These are phyloP conservation scores for Casaregolazyma suthepensis DNA, from an alignment of 1,139 yeast species.

Conservation along the genomic window DNA sequence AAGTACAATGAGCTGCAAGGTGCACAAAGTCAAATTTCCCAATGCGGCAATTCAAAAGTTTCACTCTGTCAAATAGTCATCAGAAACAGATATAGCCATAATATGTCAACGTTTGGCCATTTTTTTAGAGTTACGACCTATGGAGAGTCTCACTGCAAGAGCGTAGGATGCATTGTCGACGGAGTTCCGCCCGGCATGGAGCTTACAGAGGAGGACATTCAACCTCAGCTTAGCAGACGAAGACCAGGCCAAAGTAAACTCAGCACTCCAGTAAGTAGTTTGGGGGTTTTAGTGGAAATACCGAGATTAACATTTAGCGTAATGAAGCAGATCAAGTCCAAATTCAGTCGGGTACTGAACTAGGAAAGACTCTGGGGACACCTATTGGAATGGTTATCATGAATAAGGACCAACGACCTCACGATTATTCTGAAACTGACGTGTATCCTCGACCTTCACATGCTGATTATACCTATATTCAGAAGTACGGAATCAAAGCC, in stretches of 20 bases:
- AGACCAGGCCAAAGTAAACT: constrained; percentile 95
- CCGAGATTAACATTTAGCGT: constrained; percentile 32
- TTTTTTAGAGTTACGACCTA: constrained; percentile 70
- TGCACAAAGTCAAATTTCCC: not conserved
- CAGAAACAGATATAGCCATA: not conserved
- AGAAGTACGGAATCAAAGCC: constrained; percentile 87
- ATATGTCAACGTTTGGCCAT: constrained; percentile 62
- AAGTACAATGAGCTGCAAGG: not conserved
- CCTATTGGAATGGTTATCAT: constrained; percentile 91
- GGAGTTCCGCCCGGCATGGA: constrained; percentile 96
- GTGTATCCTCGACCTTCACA: constrained; percentile 96
- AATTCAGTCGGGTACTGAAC: constrained; percentile 92
- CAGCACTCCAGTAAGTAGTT: constrained; percentile 59
- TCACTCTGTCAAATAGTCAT: not conserved
- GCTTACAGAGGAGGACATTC: constrained; percentile 79
- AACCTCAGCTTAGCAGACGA: constrained; percentile 92
- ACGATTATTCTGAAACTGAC: constrained; percentile 92
- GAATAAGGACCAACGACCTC: constrained; percentile 95
- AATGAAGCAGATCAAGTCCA: constrained; percentile 89
- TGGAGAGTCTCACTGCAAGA: constrained; percentile 96
- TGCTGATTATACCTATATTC: constrained; percentile 90
- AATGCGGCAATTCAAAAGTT: not conserved
- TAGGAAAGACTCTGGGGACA: constrained; percentile 85
- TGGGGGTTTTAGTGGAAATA: not conserved
- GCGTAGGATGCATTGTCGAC: constrained; percentile 98